Percentiles rank a stretch among this genome's conserved stretches.
Evolutionary conservation across 306 rosid genomes (phyloP).

Genomic region (Vicia sativa): DNA sequence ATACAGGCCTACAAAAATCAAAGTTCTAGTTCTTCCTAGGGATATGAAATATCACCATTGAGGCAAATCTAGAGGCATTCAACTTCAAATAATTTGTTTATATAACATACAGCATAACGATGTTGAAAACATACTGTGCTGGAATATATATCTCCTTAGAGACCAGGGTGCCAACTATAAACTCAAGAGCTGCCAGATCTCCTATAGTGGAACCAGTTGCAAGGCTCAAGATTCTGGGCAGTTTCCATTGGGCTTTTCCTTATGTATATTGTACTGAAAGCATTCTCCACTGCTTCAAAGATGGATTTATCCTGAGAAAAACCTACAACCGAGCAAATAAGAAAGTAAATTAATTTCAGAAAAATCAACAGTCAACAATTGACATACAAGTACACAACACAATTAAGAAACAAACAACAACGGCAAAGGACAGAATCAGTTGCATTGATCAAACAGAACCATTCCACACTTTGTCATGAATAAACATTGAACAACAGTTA

Average conservation of each 20-base stretch:
- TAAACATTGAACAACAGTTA: slow-evolving; percentile 27
- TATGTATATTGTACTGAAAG: slow-evolving; percentile 80
- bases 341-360: slow-evolving; percentile 35
- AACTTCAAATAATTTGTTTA: slow-evolving; percentile 5
- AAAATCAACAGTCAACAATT: slow-evolving; percentile 19
- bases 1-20: slow-evolving; percentile 20
- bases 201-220: slow-evolving; percentile 86
- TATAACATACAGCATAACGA: slow-evolving; percentile 23
- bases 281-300: slow-evolving; percentile 93
- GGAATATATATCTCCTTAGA: slow-evolving; percentile 84
- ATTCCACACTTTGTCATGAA: slow-evolving; percentile 4
- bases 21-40: slow-evolving; percentile 5
- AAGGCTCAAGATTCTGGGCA: slow-evolving; percentile 76
- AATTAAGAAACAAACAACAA: not conserved
- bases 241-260: slow-evolving; percentile 77
- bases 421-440: not conserved
- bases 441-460: not conserved
- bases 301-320: slow-evolving; percentile 95
- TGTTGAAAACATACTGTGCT: slow-evolving; percentile 65
- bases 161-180: slow-evolving; percentile 75
- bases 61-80: slow-evolving; percentile 27
- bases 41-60: slow-evolving; percentile 8
- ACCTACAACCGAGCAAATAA: slow-evolving; percentile 56
- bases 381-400: slow-evolving; percentile 18
- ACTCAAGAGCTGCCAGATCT: slow-evolving; percentile 94